Conservation (phyloP, 2,329 filamentous ascomycete species). For the Diatrype stigma region DNA sequence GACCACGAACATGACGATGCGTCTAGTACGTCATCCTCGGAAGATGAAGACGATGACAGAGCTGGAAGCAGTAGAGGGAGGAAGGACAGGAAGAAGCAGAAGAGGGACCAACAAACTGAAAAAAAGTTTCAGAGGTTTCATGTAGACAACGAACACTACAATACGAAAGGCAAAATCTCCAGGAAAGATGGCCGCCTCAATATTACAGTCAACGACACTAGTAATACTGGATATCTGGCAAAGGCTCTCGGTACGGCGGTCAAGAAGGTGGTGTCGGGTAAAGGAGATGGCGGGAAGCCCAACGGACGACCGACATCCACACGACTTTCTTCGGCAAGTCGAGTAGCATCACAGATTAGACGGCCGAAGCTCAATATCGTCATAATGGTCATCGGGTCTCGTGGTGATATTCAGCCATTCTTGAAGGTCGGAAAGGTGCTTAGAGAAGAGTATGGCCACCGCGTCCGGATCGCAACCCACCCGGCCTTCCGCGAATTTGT, state of each 20-base stretch:
- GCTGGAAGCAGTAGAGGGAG: constrained; percentile 1
- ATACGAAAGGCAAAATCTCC: constrained; percentile 59
- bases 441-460: constrained; percentile 66
- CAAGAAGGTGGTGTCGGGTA: constrained; percentile 45
- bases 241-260: constrained; percentile 67
- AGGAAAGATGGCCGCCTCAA: constrained; percentile 67
- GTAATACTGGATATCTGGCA: constrained; percentile 66
- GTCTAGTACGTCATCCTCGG: constrained; percentile 17
- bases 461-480: constrained; percentile 75
- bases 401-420: constrained; percentile 79
- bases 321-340: constrained; percentile 27
- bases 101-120: constrained; percentile 14
- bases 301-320: constrained; percentile 11
- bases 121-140: constrained; percentile 50
- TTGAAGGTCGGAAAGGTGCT: constrained; percentile 69
- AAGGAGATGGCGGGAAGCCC: constrained; percentile 21
- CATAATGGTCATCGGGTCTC: constrained; percentile 77
- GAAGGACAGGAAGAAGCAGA: constrained; percentile 6
- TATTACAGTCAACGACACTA: constrained; percentile 68
- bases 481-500: constrained; percentile 74
- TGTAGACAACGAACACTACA: constrained; percentile 61
- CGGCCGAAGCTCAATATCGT: constrained; percentile 68
- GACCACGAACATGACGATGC: constrained; percentile 8
- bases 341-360: constrained; percentile 26
- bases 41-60: constrained; percentile 13